Base-by-base conservation (phyloP, 2,329 filamentous ascomycete species). In the Alternaria hordeiaustralica region DNA sequence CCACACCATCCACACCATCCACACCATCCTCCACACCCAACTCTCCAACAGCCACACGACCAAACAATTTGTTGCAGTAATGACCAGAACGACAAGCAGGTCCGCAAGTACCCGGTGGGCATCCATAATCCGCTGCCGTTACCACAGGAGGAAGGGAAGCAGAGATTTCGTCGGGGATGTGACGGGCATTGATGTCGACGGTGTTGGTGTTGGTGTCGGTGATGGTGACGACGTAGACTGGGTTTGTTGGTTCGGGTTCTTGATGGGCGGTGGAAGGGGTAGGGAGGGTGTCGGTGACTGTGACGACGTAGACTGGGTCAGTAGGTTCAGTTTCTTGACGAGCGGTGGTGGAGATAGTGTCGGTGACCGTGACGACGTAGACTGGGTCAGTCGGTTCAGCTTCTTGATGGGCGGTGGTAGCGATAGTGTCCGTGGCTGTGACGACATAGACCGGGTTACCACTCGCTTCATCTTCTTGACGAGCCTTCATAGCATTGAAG, bases 401-500 rank as follows among this genome's bases (percentile, higher is more conserved):
- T 5, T 36, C 33, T 36, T 36, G 4, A 36, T 7, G 33, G 4
- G 33, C 33, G 33, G 15, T 36, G 4, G 33, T 36, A n/a, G 33
- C 15, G 8, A 36, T 9, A 10, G 4, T 9, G 3, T 36, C 8
- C 1, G 33, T 36, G 33, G 5, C 33, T 1, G 33, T 36, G 33
- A 36, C 33, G 4, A 36, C 33, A 15, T 36, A 36, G 33, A 36
- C 7, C 5, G 33, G 33, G 15, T 36, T 8, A 5, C 4, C 15
- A 5, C 4, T n/a, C 4, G 15, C 2, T 1, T n/a, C 33, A n/a
- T 6, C 6, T 7, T 36, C 30, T 15, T 36, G 13, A 15, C 13
- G 30, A 4, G 1, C 30, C 0, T 36, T 5, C 7, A 36, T 2
- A n/a, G 8, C 6, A 0, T n/a, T 3, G 13, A 13, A 9, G 2